Evolutionary conservation across 1,139 yeast species (phyloP), one percentile per base, ranked within the genome.

Genomic region (Blastobotrys arbuscula): DNA sequence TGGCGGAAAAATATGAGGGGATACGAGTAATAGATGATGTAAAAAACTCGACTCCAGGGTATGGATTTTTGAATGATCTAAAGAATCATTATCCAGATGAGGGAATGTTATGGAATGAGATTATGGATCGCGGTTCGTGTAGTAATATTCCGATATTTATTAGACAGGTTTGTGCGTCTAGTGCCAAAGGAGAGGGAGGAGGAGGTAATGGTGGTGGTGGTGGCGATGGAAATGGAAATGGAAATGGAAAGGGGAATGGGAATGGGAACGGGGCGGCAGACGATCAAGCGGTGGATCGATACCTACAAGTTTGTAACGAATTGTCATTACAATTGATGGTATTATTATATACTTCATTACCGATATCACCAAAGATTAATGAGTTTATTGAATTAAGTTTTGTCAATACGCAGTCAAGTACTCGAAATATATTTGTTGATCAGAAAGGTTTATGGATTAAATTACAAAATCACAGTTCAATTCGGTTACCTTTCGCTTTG

Each of bases 1-100:
- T 90, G 49, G 78, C 86, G 53, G 83, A 87, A 49, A 96, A 89
- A 68, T 90, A 9, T 7, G 12, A 35, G 12, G 3, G 88, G 66
- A 26, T 8, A 13, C 2, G n/a, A 8, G 15, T 44, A 20, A 20
- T 10, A 3, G 48, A 44, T 31, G 34, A 44, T n/a, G 15, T 15
- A 8, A 15, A n/a, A 15, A 19, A 31, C 13, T n/a, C 15, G 1
- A 20, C 26, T 12, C 20, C 28, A 2, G 44, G 44, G 3, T 45
- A 45, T 21, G 34, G 44, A 20, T 34, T 45, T 26, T n/a, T 45
- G 16, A 28, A 35, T n/a, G 48, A 45, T 35, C 35, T 10, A 13
- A 28, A 21, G n/a, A 45, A 45, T 26, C 9, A 16, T 4, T 34
- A 24, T 10, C 13, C 12, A 18, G 10, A 12, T 5, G 35, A 21